A percentile compares a stretch with the other conserved stretches of the same genome.
phyloP scores from a whole-genome alignment of 257 asterid genomes.

The Gentiana macrophylla region DNA sequence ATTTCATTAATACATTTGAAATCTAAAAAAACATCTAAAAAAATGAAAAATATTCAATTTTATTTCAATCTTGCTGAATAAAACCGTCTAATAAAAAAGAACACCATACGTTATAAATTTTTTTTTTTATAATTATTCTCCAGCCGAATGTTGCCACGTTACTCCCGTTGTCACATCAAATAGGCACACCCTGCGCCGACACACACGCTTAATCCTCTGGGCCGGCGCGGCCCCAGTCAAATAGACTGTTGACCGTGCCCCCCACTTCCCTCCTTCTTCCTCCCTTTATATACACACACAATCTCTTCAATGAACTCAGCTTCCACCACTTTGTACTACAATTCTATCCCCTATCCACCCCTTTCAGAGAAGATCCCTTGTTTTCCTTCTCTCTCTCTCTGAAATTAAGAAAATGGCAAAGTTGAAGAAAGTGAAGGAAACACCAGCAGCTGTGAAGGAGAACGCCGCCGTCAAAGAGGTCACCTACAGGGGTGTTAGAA shows the following conservation, averaged over 20 bases:
- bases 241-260: constrained; percentile 52
- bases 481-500: constrained; percentile 78
- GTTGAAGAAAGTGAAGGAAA: constrained; percentile 20
- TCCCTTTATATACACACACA: neutral
- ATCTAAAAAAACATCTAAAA: too few species aligned
- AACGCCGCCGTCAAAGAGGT: constrained; percentile 38
- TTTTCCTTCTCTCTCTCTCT: neutral
- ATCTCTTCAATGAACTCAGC: too few species aligned
- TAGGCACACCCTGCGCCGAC: constrained; percentile 6
- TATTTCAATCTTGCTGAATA: too few species aligned
- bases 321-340: constrained; percentile 3
- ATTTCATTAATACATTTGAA: too few species aligned
- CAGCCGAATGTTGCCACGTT: constrained; percentile 39
- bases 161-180: constrained; percentile 31
- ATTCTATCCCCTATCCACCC: constrained; percentile 12
- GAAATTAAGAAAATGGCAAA: constrained; percentile 34
- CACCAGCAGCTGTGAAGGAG: constrained; percentile 17
- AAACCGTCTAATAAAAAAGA: too few species aligned
- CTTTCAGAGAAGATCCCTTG: neutral
- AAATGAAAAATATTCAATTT: too few species aligned
- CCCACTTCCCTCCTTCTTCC: constrained; percentile 2
- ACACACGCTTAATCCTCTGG: constrained; percentile 21
- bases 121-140: constrained; percentile 1
- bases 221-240: constrained; percentile 92
- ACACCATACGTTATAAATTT: too few species aligned